Conservation (phyloP, 2,329 filamentous ascomycete genomes). For the Penicillium sp. region DNA sequence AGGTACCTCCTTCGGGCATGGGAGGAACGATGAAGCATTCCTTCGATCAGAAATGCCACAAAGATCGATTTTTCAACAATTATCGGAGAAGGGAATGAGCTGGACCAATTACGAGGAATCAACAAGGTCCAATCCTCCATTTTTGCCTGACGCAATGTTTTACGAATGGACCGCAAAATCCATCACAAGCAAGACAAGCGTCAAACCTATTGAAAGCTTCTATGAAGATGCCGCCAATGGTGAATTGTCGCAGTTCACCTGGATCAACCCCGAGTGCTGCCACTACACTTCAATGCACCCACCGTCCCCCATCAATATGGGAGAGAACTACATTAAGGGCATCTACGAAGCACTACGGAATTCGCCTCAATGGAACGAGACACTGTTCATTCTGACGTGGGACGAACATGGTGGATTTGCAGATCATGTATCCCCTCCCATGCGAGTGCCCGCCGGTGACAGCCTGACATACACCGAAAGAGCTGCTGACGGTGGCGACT, state of each 20-base stretch:
- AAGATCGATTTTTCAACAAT: constrained; percentile 41
- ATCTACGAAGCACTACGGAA: constrained; percentile 48
- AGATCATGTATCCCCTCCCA: constrained; percentile 48
- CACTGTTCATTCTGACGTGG: constrained; percentile 50
- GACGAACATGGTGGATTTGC: constrained; percentile 52
- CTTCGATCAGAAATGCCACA: constrained; percentile 36
- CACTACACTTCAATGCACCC: constrained; percentile 51
- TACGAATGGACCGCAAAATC: constrained; percentile 32
- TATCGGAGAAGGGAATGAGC: constrained; percentile 41
- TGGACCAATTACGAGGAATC: constrained; percentile 53
- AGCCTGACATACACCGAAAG: constrained; percentile 35
- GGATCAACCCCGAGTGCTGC: constrained; percentile 55
- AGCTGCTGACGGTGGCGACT: constrained; percentile 25
- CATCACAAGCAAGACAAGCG: constrained; percentile 35
- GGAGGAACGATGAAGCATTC: constrained; percentile 38
- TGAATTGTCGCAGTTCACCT: constrained; percentile 47
- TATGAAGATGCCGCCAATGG: constrained; percentile 47
- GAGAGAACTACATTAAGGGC: constrained; percentile 48
- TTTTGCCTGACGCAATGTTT: constrained; percentile 27
- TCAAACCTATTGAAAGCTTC: constrained; percentile 43
- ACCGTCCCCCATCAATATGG: constrained; percentile 44
- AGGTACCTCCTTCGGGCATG: constrained; percentile 43
- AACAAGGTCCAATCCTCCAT: constrained; percentile 25
- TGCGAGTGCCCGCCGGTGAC: constrained; percentile 41
- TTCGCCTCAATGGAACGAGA: constrained; percentile 49